A percentile compares a stretch with the other conserved stretches of the same genome.
Conservation (phyloP, 805 yeast genomes). For the Sugiyamaella smithiae region DNA sequence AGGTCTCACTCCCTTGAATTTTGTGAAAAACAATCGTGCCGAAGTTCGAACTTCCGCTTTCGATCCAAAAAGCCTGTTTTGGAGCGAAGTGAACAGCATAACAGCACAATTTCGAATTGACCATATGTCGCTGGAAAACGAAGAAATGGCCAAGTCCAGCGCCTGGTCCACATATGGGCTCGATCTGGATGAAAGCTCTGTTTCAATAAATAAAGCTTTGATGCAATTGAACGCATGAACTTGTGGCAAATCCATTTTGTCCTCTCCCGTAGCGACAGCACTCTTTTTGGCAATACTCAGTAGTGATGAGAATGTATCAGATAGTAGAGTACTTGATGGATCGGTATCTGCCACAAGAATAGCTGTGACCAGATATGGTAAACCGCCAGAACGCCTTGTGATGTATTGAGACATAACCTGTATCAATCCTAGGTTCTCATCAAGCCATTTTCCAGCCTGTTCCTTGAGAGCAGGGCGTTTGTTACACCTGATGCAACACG, state of each 20-base stretch:
- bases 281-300: conserved; percentile 54
- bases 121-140: conserved; percentile 73
- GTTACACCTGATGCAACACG: conserved; percentile 60
- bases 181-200: conserved; percentile 56
- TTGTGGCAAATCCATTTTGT: conserved; percentile 75
- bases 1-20: conserved; percentile 52
- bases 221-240: conserved; percentile 92
- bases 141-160: conserved; percentile 55
- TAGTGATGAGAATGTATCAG: conserved; percentile 50
- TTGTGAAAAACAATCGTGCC: conserved; percentile 69
- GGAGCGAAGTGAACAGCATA: conserved; percentile 86
- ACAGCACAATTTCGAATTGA: conserved; percentile 87
- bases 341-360: conserved; percentile 53
- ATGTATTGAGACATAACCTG: conserved; percentile 62
- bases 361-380: conserved; percentile 77
- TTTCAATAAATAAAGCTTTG: conserved; percentile 68
- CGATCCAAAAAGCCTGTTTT: conserved; percentile 74
- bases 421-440: conserved; percentile 50
- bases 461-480: conserved; percentile 33
- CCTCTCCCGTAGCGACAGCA: conserved; percentile 44
- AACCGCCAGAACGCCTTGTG: conserved; percentile 89
- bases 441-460: conserved; percentile 57
- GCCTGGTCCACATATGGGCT: conserved; percentile 54
- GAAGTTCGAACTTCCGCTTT: conserved; percentile 36
- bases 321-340: conserved; percentile 41